These are phyloP conservation scores for Heliamphora pulchella DNA, from an alignment of 179 eudicot species.

Conservation along the genomic window DNA sequence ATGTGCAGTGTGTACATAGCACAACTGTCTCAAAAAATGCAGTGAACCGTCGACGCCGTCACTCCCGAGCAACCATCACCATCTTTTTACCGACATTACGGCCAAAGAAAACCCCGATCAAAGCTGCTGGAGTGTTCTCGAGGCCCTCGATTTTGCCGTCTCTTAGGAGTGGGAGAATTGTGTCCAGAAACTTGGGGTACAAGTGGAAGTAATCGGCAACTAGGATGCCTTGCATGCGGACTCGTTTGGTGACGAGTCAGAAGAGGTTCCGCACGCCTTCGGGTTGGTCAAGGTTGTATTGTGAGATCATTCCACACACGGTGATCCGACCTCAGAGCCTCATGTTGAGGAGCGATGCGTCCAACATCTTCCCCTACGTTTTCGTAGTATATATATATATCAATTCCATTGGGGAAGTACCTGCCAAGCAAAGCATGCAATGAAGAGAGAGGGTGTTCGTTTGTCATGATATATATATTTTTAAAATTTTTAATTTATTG, in stretches of 20 bases:
- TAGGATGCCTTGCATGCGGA: conserved; percentile 38
- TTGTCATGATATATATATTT: no score
- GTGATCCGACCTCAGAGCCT: conserved; percentile 39
- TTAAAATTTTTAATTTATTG: no score
- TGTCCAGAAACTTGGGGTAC: conserved; percentile 36
- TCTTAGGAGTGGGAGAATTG: conserved; percentile 26
- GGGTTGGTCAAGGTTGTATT: conserved; percentile 36
- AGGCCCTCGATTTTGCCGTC: conserved; percentile 38
- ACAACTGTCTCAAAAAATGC: no score
- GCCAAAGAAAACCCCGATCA: conserved; percentile 34
- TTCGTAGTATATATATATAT: conserved; percentile 37
- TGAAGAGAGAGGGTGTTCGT: no score
- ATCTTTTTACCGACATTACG: conserved; percentile 46
- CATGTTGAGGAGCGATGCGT: conserved; percentile 47
- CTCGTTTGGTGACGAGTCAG: conserved; percentile 18
- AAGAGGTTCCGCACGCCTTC: conserved; percentile 41
- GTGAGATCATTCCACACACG: conserved; percentile 51
- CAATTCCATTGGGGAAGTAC: conserved; percentile 50
- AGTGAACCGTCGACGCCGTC: no score
- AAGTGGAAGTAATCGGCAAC: conserved; percentile 30
- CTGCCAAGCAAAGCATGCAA: conserved; percentile 13
- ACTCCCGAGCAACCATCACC: conserved; percentile 26
- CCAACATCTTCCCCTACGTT: conserved; percentile 51
- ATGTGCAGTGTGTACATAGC: no score
- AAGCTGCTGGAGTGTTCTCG: conserved; percentile 36